Conservation (phyloP, 192 early-diverging fungal species). For the Coemansia sp. region DNA sequence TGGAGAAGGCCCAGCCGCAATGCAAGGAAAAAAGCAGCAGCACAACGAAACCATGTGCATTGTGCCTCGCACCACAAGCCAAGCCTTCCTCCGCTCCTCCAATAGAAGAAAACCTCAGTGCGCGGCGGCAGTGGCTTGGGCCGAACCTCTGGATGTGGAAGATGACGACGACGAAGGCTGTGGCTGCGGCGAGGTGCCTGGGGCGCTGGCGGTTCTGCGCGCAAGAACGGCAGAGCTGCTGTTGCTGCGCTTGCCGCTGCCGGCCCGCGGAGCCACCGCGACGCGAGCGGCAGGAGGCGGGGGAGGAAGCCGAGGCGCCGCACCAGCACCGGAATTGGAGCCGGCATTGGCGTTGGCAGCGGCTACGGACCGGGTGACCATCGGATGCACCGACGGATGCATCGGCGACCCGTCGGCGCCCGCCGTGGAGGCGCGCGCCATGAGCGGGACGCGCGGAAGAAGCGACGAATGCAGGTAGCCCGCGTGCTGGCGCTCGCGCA, state of each 20-base stretch:
- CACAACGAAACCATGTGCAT: too few species aligned
- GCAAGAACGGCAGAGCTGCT: conserved; percentile 16
- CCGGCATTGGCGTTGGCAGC: conserved; percentile 10
- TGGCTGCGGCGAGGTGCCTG: conserved; percentile 16
- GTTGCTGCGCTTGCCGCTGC: neutral
- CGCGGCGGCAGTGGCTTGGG: conserved; percentile 18
- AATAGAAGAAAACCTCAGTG: conserved; percentile 3
- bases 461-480: conserved; percentile 4
- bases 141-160: conserved; percentile 12
- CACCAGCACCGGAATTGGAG: neutral
- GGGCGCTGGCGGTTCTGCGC: conserved; percentile 38
- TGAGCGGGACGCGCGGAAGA: conserved; percentile 7
- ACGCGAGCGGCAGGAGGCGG: too few species aligned
- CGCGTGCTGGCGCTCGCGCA: conserved; percentile 1
- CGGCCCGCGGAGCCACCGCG: neutral
- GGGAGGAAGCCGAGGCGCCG: conserved; percentile 14
- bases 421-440: conserved; percentile 39
- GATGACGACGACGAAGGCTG: neutral
- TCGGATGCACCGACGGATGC: conserved; percentile 5
- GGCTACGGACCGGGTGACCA: neutral
- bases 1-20: too few species aligned
- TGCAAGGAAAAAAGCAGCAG: too few species aligned
- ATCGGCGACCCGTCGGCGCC: conserved; percentile 7
- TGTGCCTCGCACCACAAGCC: neutral
- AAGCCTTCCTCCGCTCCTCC: neutral